phyloP scores from a whole-genome alignment of 441 rosid species.

The Manihot esculenta region DNA sequence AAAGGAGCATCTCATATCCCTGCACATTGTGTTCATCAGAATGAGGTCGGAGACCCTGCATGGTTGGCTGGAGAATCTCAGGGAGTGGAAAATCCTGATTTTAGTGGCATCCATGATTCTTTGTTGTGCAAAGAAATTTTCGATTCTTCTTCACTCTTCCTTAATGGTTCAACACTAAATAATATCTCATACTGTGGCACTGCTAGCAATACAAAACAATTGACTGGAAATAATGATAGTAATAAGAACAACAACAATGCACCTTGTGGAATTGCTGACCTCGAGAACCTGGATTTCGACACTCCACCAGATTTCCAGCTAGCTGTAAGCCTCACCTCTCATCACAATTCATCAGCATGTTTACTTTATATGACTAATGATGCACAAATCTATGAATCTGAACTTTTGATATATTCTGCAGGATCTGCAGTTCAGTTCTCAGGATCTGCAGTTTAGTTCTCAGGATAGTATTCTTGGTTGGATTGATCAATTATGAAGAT shows the following conservation, averaged over 20 bases:
- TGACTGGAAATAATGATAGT: slow-evolving; percentile 20
- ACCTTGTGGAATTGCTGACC: slow-evolving; percentile 48
- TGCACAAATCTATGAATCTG: not conserved
- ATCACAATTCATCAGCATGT: not conserved
- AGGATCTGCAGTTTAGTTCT: slow-evolving; percentile 51
- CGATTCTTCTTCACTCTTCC: slow-evolving; percentile 31
- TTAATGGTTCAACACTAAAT: slow-evolving; percentile 22
- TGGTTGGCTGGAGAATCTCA: slow-evolving; percentile 77
- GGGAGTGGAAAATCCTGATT: slow-evolving; percentile 41
- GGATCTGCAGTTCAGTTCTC: slow-evolving; percentile 29
- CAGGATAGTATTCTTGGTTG: slow-evolving; percentile 70
- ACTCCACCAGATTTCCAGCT: slow-evolving; percentile 67
- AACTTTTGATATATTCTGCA: slow-evolving; percentile 24
- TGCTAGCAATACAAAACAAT: slow-evolving; percentile 19
- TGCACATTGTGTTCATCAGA: slow-evolving; percentile 21
- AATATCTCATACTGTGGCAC: slow-evolving; percentile 18
- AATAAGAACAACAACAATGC: not conserved
- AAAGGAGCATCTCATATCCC: slow-evolving; percentile 31
- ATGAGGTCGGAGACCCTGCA: slow-evolving; percentile 19
- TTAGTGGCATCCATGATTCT: slow-evolving; percentile 42
- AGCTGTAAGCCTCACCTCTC: slow-evolving; percentile 49
- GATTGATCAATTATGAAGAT: slow-evolving; percentile 50
- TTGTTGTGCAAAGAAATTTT: slow-evolving; percentile 55
- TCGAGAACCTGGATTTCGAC: slow-evolving; percentile 64
- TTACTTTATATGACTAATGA: not conserved